Percentiles rank a stretch among this genome's conserved stretches.
Conservation (phyloP, 306 rosid genomes). For the Prunus mira region DNA sequence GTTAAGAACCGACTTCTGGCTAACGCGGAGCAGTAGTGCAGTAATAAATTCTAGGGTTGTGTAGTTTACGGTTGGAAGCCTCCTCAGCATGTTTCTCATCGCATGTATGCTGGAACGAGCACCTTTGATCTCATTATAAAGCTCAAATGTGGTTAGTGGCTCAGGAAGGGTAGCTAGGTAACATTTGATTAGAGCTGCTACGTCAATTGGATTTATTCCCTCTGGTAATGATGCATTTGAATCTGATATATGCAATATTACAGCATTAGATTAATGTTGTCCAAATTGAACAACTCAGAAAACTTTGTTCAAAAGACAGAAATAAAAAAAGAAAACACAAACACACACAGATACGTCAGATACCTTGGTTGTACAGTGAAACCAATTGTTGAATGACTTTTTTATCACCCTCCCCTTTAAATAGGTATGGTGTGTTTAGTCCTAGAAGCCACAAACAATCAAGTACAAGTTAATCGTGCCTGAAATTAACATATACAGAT, state of each 20-base stretch:
- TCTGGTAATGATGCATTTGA: conserved; percentile 71
- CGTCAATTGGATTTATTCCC: conserved; percentile 70
- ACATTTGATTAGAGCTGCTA: conserved; percentile 82
- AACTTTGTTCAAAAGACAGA: conserved; percentile 10
- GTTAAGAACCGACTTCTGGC: conserved; percentile 58
- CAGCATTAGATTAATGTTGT: conserved; percentile 10
- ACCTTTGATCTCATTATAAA: conserved; percentile 64
- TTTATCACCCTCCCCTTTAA: conserved; percentile 83
- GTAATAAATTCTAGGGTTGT: conserved; percentile 90
- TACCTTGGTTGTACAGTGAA: conserved; percentile 87
- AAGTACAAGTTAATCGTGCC: not conserved
- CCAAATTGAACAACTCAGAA: conserved; percentile 23
- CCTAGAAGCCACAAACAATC: conserved; percentile 45
- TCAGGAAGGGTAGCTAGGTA: conserved; percentile 96
- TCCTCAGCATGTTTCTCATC: conserved; percentile 74
- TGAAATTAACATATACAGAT: not conserved
- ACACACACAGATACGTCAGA: not conserved
- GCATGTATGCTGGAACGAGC: conserved; percentile 71
- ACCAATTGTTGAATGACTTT: conserved; percentile 80
- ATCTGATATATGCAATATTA: conserved; percentile 45
- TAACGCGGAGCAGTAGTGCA: conserved; percentile 77
- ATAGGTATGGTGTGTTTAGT: conserved; percentile 62
- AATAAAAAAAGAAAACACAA: not conserved
- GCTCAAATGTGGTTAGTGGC: conserved; percentile 82
- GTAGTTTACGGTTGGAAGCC: conserved; percentile 82